Evolutionary conservation across 768 basidiomycete genomes (phyloP).

Genomic region (Xerocomellus dryophilus): DNA sequence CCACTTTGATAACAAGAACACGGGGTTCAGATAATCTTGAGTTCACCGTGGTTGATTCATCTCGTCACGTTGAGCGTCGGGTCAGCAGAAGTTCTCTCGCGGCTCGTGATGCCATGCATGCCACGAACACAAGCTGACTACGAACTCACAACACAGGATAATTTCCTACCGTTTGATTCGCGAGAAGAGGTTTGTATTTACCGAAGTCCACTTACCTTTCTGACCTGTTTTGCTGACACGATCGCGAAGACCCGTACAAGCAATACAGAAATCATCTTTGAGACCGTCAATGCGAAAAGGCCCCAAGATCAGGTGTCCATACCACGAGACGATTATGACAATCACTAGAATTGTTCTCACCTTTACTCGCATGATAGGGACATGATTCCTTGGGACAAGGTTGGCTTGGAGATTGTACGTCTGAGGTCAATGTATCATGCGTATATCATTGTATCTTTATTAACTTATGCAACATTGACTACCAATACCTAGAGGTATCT

Average conservation of each 20-base stretch:
- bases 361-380: neutral
- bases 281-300: slow-evolving; percentile 17
- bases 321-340: neutral
- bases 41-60: slow-evolving; percentile 24
- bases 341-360: neutral
- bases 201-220: neutral
- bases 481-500: neutral
- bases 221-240: neutral
- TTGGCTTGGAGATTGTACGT: neutral
- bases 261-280: slow-evolving; percentile 21
- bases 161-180: slow-evolving; percentile 7
- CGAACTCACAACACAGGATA: slow-evolving; percentile 6
- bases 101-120: neutral
- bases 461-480: neutral
- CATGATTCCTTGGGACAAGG: neutral
- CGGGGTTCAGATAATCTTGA: slow-evolving; percentile 17
- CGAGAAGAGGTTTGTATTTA: slow-evolving; percentile 12
- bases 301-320: slow-evolving; percentile 6
- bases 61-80: slow-evolving; percentile 18
- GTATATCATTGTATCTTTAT: slow-evolving; percentile 4
- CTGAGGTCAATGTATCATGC: slow-evolving; percentile 4
- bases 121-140: slow-evolving; percentile 7
- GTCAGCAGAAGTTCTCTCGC: slow-evolving; percentile 11
- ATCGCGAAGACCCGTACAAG: slow-evolving; percentile 9
- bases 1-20: slow-evolving; percentile 32